A percentile compares a stretch with the other conserved stretches of the same genome.
These are phyloP conservation scores for Cadophora sp. DNA, from an alignment of 2,329 filamentous ascomycete species.

Conservation along the genomic window DNA sequence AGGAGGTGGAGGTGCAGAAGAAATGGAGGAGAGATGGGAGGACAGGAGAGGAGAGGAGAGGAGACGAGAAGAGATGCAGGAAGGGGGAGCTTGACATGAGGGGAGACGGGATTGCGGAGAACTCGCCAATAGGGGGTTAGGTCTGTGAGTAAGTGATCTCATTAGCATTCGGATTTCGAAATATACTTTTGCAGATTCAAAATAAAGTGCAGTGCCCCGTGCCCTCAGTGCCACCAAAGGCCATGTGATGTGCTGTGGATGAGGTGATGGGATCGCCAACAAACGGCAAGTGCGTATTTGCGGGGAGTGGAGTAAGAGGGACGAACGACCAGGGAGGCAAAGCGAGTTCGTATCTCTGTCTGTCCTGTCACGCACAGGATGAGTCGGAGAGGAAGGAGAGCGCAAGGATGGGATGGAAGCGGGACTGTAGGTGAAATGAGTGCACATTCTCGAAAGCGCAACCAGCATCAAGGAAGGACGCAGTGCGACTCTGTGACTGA, in stretches of 20 bases:
- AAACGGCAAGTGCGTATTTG: constrained; percentile 2
- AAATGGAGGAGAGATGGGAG: neutral
- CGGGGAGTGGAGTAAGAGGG: neutral
- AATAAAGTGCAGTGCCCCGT: neutral
- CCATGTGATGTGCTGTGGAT: neutral
- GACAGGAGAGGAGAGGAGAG: neutral
- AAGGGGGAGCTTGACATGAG: neutral
- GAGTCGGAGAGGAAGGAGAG: no score
- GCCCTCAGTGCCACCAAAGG: neutral
- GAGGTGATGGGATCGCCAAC: neutral
- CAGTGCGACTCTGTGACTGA: constrained; percentile 12
- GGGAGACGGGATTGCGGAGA: neutral
- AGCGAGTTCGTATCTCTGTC: neutral
- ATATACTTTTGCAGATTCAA: constrained; percentile 1
- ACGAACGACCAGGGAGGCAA: neutral
- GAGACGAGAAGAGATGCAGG: neutral
- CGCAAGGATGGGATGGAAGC: neutral
- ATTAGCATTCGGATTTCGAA: neutral
- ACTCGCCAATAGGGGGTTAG: neutral
- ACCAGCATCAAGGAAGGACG: neutral
- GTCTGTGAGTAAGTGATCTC: neutral
- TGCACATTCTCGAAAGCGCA: neutral
- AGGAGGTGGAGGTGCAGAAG: no score
- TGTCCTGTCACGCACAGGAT: neutral
- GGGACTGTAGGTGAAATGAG: neutral